Evolutionary conservation across 2,329 filamentous ascomycete genomes (phyloP).

Genomic region (Phaeosphaeria sp.): DNA sequence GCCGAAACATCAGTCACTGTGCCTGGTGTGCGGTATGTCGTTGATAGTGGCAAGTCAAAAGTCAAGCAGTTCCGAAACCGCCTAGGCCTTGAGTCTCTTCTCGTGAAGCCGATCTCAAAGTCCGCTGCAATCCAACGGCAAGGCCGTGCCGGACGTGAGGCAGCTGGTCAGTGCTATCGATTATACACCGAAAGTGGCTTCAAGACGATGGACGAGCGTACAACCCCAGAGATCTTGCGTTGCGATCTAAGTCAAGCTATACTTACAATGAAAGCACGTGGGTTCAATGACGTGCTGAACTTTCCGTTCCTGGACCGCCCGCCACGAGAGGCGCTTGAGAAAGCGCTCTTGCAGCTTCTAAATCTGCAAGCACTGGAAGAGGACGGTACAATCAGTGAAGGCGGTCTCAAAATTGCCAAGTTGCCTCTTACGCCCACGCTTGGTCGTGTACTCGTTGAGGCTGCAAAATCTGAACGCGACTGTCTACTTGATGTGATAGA

Average conservation of each 20-base stretch:
- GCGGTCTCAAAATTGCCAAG: slow-evolving; percentile 78
- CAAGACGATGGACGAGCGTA: slow-evolving; percentile 71
- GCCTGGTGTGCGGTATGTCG: slow-evolving; percentile 86
- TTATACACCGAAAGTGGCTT: slow-evolving; percentile 86
- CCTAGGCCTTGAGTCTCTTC: slow-evolving; percentile 86
- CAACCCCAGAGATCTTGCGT: slow-evolving; percentile 86
- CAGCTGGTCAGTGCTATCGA: slow-evolving; percentile 85
- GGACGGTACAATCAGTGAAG: slow-evolving; percentile 73
- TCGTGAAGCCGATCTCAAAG: slow-evolving; percentile 89
- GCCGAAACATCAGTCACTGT: slow-evolving; percentile 99
- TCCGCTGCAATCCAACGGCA: slow-evolving; percentile 91
- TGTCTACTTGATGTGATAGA: slow-evolving; percentile 86
- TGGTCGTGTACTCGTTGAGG: slow-evolving; percentile 82
- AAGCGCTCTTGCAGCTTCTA: slow-evolving; percentile 80
- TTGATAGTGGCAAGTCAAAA: slow-evolving; percentile 94
- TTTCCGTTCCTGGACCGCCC: slow-evolving; percentile 90
- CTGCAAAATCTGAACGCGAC: slow-evolving; percentile 71
- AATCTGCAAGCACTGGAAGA: slow-evolving; percentile 78
- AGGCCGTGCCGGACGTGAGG: slow-evolving; percentile 92
- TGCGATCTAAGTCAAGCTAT: slow-evolving; percentile 87
- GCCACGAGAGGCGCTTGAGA: slow-evolving; percentile 76
- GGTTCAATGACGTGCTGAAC: slow-evolving; percentile 77
- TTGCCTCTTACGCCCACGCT: slow-evolving; percentile 84
- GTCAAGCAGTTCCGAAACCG: slow-evolving; percentile 87
- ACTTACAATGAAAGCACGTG: slow-evolving; percentile 91